Evolutionary conservation across 1,284 basidiomycete genomes (phyloP).

Genomic region (Stereum hirsutum): DNA sequence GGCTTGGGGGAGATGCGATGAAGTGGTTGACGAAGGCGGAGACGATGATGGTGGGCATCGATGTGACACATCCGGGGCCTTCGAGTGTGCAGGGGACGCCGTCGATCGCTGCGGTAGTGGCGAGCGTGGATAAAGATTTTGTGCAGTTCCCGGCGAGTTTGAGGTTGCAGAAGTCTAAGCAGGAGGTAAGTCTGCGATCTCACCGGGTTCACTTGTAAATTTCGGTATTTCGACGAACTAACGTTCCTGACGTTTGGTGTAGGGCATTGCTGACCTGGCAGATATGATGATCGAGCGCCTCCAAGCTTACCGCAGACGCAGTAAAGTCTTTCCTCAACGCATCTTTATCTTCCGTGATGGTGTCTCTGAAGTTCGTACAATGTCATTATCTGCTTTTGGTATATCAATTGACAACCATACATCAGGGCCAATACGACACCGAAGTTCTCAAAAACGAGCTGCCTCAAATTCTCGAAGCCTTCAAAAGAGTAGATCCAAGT

Average conservation of each 20-base stretch:
- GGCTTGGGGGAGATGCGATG: constrained; percentile 45
- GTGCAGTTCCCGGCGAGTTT: constrained; percentile 66
- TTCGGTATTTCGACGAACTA: no score
- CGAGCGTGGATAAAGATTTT: constrained; percentile 54
- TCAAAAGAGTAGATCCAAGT: constrained; percentile 37
- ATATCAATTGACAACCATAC: background rate
- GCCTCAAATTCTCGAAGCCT: constrained; percentile 44
- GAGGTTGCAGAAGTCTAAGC: constrained; percentile 49
- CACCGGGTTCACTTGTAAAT: no score
- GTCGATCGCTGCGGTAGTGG: constrained; percentile 72
- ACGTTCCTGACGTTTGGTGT: background rate
- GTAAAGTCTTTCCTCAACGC: constrained; percentile 45
- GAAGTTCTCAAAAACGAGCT: constrained; percentile 49
- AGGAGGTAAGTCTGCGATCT: constrained; percentile 43
- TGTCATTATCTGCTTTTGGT: background rate
- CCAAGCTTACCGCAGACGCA: constrained; percentile 42
- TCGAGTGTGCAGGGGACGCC: constrained; percentile 52
- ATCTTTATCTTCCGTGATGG: constrained; percentile 70
- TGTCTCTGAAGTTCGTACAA: constrained; percentile 61
- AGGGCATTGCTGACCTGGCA: constrained; percentile 60
- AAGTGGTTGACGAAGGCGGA: constrained; percentile 52
- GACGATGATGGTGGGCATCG: constrained; percentile 76
- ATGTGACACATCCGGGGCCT: constrained; percentile 67
- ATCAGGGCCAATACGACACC: constrained; percentile 57
- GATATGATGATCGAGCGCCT: constrained; percentile 66